Conservation (phyloP, 192 early-diverging fungal genomes). For the Funneliformis geosporum region DNA sequence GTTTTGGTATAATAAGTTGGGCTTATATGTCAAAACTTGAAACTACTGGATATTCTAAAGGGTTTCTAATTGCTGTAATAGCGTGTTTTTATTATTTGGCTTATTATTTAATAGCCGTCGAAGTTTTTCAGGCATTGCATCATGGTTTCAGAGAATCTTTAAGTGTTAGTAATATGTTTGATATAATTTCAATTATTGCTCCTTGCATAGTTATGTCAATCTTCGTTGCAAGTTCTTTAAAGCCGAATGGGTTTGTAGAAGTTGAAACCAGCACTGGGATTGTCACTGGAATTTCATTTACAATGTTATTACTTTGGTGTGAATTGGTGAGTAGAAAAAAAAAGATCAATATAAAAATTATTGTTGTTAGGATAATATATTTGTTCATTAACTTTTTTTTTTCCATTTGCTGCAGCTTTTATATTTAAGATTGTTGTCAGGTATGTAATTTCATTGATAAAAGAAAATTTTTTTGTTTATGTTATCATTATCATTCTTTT, state of each 20-base stretch:
- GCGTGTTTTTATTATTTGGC: not conserved
- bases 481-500: not conserved
- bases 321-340: not conserved
- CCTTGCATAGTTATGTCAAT: not conserved
- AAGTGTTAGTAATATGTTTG: not conserved
- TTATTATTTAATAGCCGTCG: constrained; percentile 3
- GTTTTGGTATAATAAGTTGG: not conserved
- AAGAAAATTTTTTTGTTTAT: not conserved
- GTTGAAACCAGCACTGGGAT: not conserved
- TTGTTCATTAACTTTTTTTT: not conserved
- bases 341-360: too few relatives aligned
- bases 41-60: not conserved
- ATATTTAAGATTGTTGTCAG: not conserved
- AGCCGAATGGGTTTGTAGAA: not conserved
- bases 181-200: not conserved
- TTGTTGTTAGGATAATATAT: too few relatives aligned
- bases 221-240: not conserved
- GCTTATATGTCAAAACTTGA: not conserved
- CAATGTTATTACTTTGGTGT: not conserved
- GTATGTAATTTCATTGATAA: not conserved
- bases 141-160: not conserved
- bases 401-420: not conserved
- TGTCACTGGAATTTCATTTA: not conserved
- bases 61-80: not conserved
- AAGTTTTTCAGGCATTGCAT: not conserved